Evolutionary conservation across 2,329 filamentous ascomycete genomes (phyloP), one percentile per base, ranked within the genome.

Genomic region (Pyrenophora graminea): DNA sequence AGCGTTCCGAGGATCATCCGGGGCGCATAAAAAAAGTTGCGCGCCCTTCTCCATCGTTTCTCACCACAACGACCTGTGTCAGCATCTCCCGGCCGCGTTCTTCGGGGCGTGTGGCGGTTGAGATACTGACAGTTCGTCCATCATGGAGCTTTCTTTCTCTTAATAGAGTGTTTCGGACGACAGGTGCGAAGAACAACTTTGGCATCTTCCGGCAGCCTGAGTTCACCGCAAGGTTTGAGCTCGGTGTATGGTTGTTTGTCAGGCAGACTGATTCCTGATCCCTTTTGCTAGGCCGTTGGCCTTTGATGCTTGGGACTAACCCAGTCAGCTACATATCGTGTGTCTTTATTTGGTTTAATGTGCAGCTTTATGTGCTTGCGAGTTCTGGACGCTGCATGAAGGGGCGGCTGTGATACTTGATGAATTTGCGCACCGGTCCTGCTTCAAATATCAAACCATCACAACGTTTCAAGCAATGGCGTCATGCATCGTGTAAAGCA

Each of bases 211-310:
- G 69, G 67, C 71, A 80, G 82, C 84, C 83, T 84, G 70, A 73
- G 66, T 61, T 72, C 62, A 56, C 67, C 66, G 58, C 39, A 51
- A 61, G 68, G 68, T 69, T 71, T 61, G 71, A 73, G 67, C 68
- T 73, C 69, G 69, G 71, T 68, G 63, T 61, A 64, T 42, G 64
- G 59, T 53, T 55, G 62, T 59, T 38, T 57, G 61, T 59, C 66
- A 66, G 70, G 68, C 67, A 63, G 64, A 66, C 68, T 72, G 64
- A 73, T 73, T 72, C 66, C 69, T 61, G 55, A 59, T 86, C 90
- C 85, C 83, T 90, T 91, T 85, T 83, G 89, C 85, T 83, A 94
- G 89, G 84, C 88, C 90, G 86, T 95, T 80, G 90, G 88, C 85
- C 83, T 64, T 78, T 96, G 89, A 93, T 84, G 90, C 87, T 88